phyloP scores from a whole-genome alignment of 2,329 filamentous ascomycete genomes.

The Ophiostoma australiae region DNA sequence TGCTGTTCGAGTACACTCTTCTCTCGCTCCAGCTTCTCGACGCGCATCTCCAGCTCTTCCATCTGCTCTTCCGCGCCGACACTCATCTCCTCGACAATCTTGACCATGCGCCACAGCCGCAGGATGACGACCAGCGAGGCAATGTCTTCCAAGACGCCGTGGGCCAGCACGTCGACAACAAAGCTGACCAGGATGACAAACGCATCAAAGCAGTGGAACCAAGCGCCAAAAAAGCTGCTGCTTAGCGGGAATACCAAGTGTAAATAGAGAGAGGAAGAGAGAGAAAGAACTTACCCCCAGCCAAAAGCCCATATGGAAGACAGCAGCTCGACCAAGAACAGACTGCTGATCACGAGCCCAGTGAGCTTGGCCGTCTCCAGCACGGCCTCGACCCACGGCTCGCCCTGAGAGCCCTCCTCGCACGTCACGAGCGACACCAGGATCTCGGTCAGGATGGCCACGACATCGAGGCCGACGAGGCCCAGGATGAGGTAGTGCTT shows the following conservation, averaged over 20 bases:
- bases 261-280: conserved; percentile 1
- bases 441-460: conserved; percentile 44
- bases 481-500: conserved; percentile 45
- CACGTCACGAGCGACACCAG: conserved; percentile 47
- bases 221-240: conserved; percentile 50
- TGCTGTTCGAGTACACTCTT: conserved; percentile 35
- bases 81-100: conserved; percentile 64
- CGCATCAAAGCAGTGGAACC: conserved; percentile 62
- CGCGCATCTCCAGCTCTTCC: conserved; percentile 50
- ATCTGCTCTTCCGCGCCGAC: conserved; percentile 59
- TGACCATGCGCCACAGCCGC: conserved; percentile 63
- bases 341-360: conserved; percentile 55
- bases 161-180: conserved; percentile 55
- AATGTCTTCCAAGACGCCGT: conserved; percentile 57
- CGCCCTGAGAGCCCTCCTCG: conserved; percentile 38
- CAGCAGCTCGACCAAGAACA: conserved; percentile 61
- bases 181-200: conserved; percentile 59
- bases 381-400: conserved; percentile 39
- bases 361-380: conserved; percentile 44
- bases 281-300: conserved; percentile 26
- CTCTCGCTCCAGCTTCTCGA: conserved; percentile 49
- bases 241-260: background rate
- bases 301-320: conserved; percentile 57
- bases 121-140: conserved; percentile 62
- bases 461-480: conserved; percentile 44